Evolutionary conservation across 345 rosid species (phyloP), one percentile per base, ranked within the genome.

Genomic region (Populus deltoides): DNA sequence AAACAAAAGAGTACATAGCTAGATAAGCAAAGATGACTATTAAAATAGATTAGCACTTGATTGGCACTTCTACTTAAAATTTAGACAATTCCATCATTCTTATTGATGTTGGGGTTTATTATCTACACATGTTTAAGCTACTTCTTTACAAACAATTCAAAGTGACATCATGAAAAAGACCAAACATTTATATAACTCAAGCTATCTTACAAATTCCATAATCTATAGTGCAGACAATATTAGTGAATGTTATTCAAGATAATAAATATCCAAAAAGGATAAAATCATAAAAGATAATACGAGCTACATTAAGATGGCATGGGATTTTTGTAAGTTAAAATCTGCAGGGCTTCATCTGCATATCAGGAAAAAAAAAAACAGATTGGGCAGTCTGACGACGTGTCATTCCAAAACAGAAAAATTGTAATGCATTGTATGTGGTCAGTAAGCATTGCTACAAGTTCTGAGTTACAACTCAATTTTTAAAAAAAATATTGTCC

Each of bases 1-100:
- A 85, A 25, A 69, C 3, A 62, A 1, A 81, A 16, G n/a, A 35
- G 5, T 43, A 63, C 63, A 75, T n/a, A 25, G 16, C 63, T 33
- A 53, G 38, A 31, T 38, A 18, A 27, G 61, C 53, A 16, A 53
- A 36, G 47, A 77, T 33, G 4, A 51, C 24, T 41, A 41, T 41
- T 41, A 41, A 59, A 59, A n/a, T 59, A n/a, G 5, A 3, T 9
- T 3, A n/a, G 63, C 63, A n/a, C 63, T n/a, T 57, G 63, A 9
- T 57, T n/a, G 27, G n/a, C 15, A 57, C 25, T 57, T 8, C 25
- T n/a, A 9, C 63, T 57, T n/a, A 25, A 57, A 57, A 11, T n/a
- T 22, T n/a, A 1, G 29, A 57, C 63, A n/a, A 57, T 27, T 57
- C 63, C 63, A n/a, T 51, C 59, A 51, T 57, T 57, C 27, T 24